phyloP scores from a whole-genome alignment of 495 filamentous ascomycete species.

The Trichoderma virens region DNA sequence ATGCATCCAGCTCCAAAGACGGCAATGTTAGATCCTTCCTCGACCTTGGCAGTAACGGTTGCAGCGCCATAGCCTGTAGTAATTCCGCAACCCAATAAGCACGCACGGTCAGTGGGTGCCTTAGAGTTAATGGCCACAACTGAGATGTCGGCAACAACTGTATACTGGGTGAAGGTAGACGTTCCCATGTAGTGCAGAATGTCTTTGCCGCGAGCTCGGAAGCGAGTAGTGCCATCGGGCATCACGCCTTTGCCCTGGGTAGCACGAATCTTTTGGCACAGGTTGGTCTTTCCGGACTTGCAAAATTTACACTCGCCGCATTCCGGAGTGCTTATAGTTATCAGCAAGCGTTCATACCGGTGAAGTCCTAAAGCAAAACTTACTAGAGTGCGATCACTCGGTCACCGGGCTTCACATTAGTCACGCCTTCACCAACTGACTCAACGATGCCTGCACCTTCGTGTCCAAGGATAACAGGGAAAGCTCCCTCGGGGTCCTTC shows the following conservation, averaged over 20 bases:
- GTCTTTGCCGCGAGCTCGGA: conserved; percentile 86
- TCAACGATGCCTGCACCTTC: conserved; percentile 97
- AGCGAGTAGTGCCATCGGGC: conserved; percentile 94
- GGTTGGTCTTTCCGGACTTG: conserved; percentile 97
- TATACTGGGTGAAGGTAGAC: conserved; percentile 98
- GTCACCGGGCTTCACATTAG: conserved; percentile 83
- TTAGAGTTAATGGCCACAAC: conserved; percentile 86
- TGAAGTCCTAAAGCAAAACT: conserved; percentile 14
- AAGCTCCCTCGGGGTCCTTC: conserved; percentile 96
- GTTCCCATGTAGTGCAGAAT: conserved; percentile 99
- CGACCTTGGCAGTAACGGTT: conserved; percentile 81
- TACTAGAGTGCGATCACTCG: conserved; percentile 96
- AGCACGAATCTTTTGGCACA: conserved; percentile 97
- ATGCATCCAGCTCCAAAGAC: conserved; percentile 96
- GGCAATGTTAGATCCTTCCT: conserved; percentile 83
- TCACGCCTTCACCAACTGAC: conserved; percentile 93
- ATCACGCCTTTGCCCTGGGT: conserved; percentile 95
- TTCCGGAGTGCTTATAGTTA: conserved; percentile 93
- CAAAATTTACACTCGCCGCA: conserved; percentile 99
- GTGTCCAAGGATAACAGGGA: conserved; percentile 92
- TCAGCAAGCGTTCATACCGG: no score
- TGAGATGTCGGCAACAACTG: conserved; percentile 96
- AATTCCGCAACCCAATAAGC: conserved; percentile 93
- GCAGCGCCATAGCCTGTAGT: conserved; percentile 97
- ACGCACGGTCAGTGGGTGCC: conserved; percentile 90